Evolutionary conservation across 306 rosid genomes (phyloP).

Genomic region (Vigna mungo): DNA sequence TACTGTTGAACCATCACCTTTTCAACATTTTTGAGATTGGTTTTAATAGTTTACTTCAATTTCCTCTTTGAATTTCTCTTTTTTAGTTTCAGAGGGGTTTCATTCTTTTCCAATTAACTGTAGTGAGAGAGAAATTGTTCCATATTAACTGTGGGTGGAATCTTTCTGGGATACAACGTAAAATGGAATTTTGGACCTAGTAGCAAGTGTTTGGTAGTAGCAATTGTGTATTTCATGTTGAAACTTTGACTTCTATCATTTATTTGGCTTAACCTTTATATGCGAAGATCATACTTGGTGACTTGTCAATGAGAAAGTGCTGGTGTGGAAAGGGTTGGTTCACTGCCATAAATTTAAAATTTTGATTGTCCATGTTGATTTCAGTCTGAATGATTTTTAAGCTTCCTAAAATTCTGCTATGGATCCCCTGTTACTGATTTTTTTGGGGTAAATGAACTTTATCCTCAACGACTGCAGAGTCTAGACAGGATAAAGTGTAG

Average conservation of each 20-base stretch:
- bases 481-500: constrained; percentile 99
- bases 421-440: constrained; percentile 7
- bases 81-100: not conserved
- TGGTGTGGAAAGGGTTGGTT: constrained; percentile 28
- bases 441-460: constrained; percentile 20
- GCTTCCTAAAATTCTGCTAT: constrained; percentile 1
- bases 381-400: constrained; percentile 30
- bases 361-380: constrained; percentile 8
- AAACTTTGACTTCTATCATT: not conserved
- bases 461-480: constrained; percentile 69
- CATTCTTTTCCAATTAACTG: constrained; percentile 30
- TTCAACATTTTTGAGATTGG: constrained; percentile 27
- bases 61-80: constrained; percentile 31
- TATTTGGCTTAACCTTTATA: not conserved
- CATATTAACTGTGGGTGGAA: constrained; percentile 24
- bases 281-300: constrained; percentile 14
- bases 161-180: constrained; percentile 15
- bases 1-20: constrained; percentile 42
- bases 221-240: constrained; percentile 12
- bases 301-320: constrained; percentile 23
- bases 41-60: constrained; percentile 11
- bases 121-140: constrained; percentile 35
- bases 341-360: not conserved
- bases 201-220: constrained; percentile 23
- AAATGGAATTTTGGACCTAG: constrained; percentile 23